Evolutionary conservation across 1,139 yeast genomes (phyloP).

Genomic region (Debaryomyces robertsiae): DNA sequence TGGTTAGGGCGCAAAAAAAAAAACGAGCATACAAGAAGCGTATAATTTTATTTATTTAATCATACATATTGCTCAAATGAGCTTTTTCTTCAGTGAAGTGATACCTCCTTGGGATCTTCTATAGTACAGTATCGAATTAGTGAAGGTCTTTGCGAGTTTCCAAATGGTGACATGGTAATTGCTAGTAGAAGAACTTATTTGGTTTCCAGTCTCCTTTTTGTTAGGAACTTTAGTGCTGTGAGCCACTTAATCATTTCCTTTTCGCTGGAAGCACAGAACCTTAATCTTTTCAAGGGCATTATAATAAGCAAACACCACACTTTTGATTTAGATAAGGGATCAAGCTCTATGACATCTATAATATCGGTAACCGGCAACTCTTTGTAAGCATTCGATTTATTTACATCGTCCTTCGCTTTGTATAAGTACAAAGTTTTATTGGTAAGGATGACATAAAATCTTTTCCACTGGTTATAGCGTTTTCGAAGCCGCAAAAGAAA

Average conservation of each 20-base stretch:
- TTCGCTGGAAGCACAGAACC: constrained; percentile 49
- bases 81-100: too few species aligned
- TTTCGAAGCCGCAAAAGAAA: constrained; percentile 41
- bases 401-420: constrained; percentile 28
- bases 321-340: constrained; percentile 46
- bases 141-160: too few species aligned
- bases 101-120: too few species aligned
- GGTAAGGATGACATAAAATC: constrained; percentile 46
- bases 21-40: too few species aligned
- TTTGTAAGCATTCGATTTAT: constrained; percentile 27
- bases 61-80: too few species aligned
- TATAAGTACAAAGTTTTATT: constrained; percentile 43
- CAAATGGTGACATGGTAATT: too few species aligned
- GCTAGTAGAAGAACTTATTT: too few species aligned
- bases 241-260: constrained; percentile 55
- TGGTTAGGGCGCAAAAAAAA: too few species aligned
- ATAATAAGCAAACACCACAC: constrained; percentile 51
- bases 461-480: constrained; percentile 52
- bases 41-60: too few species aligned
- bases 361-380: constrained; percentile 37
- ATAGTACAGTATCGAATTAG: too few species aligned
- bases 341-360: constrained; percentile 57
- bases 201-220: neutral
- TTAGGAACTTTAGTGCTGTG: constrained; percentile 39
- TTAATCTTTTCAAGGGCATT: constrained; percentile 46